A percentile compares a stretch with the other conserved stretches of the same genome.
These are phyloP conservation scores for Macadamia tetraphylla DNA, from an alignment of 164 flowering plant species.

Conservation along the genomic window DNA sequence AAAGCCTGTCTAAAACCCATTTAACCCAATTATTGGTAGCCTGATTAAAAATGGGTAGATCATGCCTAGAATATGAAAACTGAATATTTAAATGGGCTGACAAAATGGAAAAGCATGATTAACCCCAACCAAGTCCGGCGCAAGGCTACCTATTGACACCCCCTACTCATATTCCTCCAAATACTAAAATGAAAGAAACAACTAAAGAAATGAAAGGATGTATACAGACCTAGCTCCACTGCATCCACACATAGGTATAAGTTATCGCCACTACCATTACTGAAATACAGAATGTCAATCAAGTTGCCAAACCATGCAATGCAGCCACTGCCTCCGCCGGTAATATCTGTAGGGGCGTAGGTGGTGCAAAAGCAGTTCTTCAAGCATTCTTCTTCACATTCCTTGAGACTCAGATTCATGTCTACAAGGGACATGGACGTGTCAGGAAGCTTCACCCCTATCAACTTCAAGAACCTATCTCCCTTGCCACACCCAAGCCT, in stretches of 20 bases:
- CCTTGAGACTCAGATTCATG: slow-evolving; percentile 4
- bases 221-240: background rate
- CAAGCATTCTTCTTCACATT: slow-evolving; percentile 15
- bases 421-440: background rate
- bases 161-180: too few relatives aligned
- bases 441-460: slow-evolving; percentile 26
- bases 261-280: background rate
- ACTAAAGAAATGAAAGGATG: background rate
- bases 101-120: too few relatives aligned
- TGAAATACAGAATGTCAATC: slow-evolving; percentile 11
- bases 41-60: too few relatives aligned
- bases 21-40: too few relatives aligned
- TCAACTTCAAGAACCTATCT: slow-evolving; percentile 19
- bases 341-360: slow-evolving; percentile 16
- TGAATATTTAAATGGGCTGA: too few relatives aligned
- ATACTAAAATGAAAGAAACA: too few relatives aligned
- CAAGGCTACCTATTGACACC: too few relatives aligned
- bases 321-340: slow-evolving; percentile 21
- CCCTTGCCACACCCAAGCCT: slow-evolving; percentile 16
- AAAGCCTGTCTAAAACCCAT: too few relatives aligned
- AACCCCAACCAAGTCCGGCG: too few relatives aligned
- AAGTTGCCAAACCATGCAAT: slow-evolving; percentile 20
- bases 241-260: background rate
- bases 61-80: too few relatives aligned
- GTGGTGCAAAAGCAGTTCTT: slow-evolving; percentile 22